Base-by-base conservation (phyloP, 805 yeast species). In the Cyberlindnera samutprakarnensis region DNA sequence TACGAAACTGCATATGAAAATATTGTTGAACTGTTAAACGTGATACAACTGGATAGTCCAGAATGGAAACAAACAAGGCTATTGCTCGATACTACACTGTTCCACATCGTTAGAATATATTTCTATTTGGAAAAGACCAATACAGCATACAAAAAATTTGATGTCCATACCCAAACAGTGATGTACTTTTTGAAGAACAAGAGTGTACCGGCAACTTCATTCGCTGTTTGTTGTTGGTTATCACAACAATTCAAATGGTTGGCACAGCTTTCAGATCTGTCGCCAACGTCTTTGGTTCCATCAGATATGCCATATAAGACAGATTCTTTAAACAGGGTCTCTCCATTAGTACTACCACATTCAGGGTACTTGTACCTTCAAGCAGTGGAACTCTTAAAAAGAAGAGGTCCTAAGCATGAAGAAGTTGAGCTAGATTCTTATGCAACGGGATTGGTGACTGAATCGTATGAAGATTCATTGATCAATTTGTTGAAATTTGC, bases 201-300 rank as follows among this genome's bases (percentile, higher is more conserved):
- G 15, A 41, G 46, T 7, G 40, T 58, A 11, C 33, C 41, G 3
- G 43, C 49, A 9, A 47, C 39, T 11, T 44, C 57, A 6, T 57
- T 47, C 36, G 40, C 62, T 0, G 56, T 55, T 5, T 41, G 48
- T 15, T 52, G 64, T 25, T 83, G 94, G 94, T 45, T 66, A 9
- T 67, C 78, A 1, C 47, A 57, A n/a, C 94, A 83, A 47, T 69
- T 72, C 41, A 68, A 72, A 25, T 70, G 81, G 76, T 56, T 83
- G 10, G 85, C 81, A 0, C 72, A 78, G 35, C 50, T 80, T 13
- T 55, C 76, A 31, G 64, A 59, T 8, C 32, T 54, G n/a, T 59
- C 71, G 1, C 82, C 82, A 0, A 56, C 53, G 2, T 42, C 46
- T 10, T 34, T 61, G 4, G 52, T 69, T 5, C 69, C 71, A 3